These are phyloP conservation scores for Aureobasidium sp. DNA, from an alignment of 2,329 filamentous ascomycete species.

Conservation along the genomic window DNA sequence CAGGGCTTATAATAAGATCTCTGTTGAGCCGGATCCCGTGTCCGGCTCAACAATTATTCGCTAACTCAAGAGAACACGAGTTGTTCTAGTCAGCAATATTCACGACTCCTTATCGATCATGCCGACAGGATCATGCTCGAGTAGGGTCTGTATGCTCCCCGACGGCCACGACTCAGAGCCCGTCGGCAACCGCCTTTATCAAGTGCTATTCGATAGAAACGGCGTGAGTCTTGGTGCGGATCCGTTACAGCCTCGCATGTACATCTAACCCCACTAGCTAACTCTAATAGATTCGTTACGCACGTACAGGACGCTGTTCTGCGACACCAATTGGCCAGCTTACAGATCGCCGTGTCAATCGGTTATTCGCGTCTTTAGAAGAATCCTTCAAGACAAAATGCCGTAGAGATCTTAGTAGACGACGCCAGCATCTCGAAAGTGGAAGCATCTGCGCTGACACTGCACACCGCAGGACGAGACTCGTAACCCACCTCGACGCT, in stretches of 20 bases:
- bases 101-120: background rate
- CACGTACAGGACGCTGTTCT: background rate
- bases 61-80: background rate
- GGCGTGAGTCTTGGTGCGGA: slow-evolving; percentile 9
- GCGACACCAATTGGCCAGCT: background rate
- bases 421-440: background rate
- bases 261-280: slow-evolving; percentile 1
- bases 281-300: slow-evolving; percentile 3
- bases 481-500: background rate
- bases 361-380: background rate
- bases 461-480: background rate
- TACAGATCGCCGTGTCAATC: background rate
- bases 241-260: slow-evolving; percentile 5
- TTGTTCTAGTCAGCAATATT: background rate
- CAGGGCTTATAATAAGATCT: background rate
- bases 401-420: background rate
- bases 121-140: background rate
- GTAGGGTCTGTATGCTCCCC: background rate
- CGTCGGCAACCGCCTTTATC: background rate
- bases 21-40: background rate
- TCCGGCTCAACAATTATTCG: background rate
- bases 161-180: background rate
- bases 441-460: background rate
- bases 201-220: slow-evolving; percentile 10
- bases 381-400: background rate